Evolutionary conservation across 352 stramenopile genomes (phyloP).

Genomic region (Phytopythium aichiense): DNA sequence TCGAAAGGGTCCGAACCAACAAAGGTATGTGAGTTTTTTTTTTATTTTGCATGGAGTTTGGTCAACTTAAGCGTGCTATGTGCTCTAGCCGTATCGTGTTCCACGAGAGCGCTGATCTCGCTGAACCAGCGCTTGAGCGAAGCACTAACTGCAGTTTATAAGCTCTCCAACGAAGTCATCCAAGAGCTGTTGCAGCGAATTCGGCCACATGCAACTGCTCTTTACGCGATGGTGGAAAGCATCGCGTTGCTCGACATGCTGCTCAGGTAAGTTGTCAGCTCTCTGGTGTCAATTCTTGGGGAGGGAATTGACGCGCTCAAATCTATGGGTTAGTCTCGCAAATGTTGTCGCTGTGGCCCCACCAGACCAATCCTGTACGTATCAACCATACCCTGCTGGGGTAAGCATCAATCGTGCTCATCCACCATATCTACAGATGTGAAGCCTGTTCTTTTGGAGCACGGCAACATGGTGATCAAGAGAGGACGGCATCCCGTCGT

Average conservation of each 20-base stretch:
- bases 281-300: background rate
- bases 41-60: background rate
- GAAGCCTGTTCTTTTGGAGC: slow-evolving; percentile 54
- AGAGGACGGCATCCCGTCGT: slow-evolving; percentile 77
- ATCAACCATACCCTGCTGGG: background rate
- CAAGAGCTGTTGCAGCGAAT: slow-evolving; percentile 83
- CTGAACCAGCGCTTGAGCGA: slow-evolving; percentile 83
- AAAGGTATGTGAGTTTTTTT: slow-evolving; percentile 30
- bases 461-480: slow-evolving; percentile 80
- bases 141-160: slow-evolving; percentile 80
- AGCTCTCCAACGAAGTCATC: slow-evolving; percentile 85
- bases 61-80: background rate
- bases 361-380: slow-evolving; percentile 65
- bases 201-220: slow-evolving; percentile 50
- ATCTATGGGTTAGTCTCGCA: slow-evolving; percentile 55
- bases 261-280: slow-evolving; percentile 43
- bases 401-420: background rate
- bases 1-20: slow-evolving; percentile 60
- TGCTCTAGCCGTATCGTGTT: slow-evolving; percentile 71
- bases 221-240: slow-evolving; percentile 88
- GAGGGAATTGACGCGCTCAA: background rate
- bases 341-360: slow-evolving; percentile 82
- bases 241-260: slow-evolving; percentile 92
- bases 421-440: slow-evolving; percentile 33
- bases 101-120: slow-evolving; percentile 82